Conservation (phyloP, 2,329 filamentous ascomycete genomes). For the Periconia sp. region DNA sequence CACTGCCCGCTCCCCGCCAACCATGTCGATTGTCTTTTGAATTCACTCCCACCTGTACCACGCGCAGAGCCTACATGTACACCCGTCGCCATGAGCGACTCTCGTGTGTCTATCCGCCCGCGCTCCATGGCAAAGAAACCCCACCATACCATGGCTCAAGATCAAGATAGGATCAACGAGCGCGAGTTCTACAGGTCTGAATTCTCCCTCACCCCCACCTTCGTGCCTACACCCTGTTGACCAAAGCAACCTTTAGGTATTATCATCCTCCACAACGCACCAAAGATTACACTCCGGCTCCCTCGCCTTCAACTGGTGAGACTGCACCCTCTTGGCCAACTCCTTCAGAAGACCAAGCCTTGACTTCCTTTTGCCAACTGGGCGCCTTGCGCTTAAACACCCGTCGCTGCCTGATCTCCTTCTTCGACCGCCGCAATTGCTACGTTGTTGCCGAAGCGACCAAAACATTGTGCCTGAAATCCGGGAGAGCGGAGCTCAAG, state of each 20-base stretch:
- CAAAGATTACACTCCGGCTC: conserved; percentile 16
- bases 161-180: conserved; percentile 29
- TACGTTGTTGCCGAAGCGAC: conserved; percentile 42
- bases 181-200: conserved; percentile 40
- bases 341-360: conserved; percentile 35
- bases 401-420: conserved; percentile 40
- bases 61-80: too few species aligned
- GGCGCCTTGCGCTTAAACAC: conserved; percentile 41
- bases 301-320: conserved; percentile 12
- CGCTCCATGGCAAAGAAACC: conserved; percentile 12
- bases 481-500: conserved; percentile 24
- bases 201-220: not conserved
- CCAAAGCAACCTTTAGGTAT: conserved; percentile 20
- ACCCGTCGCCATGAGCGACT: conserved; percentile 10
- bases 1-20: too few species aligned
- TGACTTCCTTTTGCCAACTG: conserved; percentile 42
- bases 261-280: conserved; percentile 28
- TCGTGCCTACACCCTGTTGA: not conserved
- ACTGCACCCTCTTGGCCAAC: conserved; percentile 8
- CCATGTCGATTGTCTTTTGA: too few species aligned
- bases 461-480: conserved; percentile 29
- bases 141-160: conserved; percentile 23
- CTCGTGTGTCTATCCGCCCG: conserved; percentile 11
- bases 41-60: too few species aligned
- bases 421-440: conserved; percentile 42